Evolutionary conservation across 768 basidiomycete genomes (phyloP).

Genomic region (Rhizopogon vulgaris): DNA sequence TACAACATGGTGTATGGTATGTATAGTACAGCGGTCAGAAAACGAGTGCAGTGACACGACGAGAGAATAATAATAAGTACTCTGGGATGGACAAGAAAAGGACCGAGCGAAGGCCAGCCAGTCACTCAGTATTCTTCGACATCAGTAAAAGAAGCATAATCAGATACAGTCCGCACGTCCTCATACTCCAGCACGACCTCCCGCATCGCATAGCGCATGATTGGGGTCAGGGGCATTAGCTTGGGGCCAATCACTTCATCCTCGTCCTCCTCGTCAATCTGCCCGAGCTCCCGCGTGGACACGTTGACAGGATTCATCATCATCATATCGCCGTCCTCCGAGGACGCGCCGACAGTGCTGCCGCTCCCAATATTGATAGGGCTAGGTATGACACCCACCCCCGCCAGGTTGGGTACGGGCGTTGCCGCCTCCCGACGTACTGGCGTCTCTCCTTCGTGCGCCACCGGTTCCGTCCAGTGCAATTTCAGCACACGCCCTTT

Average conservation of each 20-base stretch:
- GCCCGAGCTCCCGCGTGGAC: slow-evolving; percentile 36
- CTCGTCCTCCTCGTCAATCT: slow-evolving; percentile 45
- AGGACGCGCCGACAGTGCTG: slow-evolving; percentile 35
- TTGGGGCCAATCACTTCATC: slow-evolving; percentile 63
- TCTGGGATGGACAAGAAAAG: neutral
- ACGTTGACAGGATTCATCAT: slow-evolving; percentile 32
- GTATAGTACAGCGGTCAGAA: slow-evolving; percentile 4
- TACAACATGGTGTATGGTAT: slow-evolving; percentile 4
- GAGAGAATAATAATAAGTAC: slow-evolving; percentile 1
- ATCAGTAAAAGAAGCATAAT: slow-evolving; percentile 67
- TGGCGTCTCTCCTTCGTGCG: slow-evolving; percentile 39
- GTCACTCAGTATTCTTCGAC: slow-evolving; percentile 59
- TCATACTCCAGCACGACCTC: slow-evolving; percentile 82
- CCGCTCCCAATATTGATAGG: slow-evolving; percentile 16
- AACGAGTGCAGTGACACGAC: neutral
- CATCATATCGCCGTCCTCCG: slow-evolving; percentile 45
- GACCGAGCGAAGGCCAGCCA: slow-evolving; percentile 4
- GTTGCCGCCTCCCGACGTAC: slow-evolving; percentile 22
- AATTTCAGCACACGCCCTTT: slow-evolving; percentile 69
- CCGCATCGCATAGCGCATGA: slow-evolving; percentile 80
- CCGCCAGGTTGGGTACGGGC: slow-evolving; percentile 19
- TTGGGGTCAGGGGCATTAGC: slow-evolving; percentile 69
- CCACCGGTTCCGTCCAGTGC: slow-evolving; percentile 70
- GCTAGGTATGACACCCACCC: slow-evolving; percentile 23
- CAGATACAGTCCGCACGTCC: slow-evolving; percentile 66